These are phyloP conservation scores for Dipteronia dyeriana DNA, from an alignment of 345 rosid species.

Conservation along the genomic window DNA sequence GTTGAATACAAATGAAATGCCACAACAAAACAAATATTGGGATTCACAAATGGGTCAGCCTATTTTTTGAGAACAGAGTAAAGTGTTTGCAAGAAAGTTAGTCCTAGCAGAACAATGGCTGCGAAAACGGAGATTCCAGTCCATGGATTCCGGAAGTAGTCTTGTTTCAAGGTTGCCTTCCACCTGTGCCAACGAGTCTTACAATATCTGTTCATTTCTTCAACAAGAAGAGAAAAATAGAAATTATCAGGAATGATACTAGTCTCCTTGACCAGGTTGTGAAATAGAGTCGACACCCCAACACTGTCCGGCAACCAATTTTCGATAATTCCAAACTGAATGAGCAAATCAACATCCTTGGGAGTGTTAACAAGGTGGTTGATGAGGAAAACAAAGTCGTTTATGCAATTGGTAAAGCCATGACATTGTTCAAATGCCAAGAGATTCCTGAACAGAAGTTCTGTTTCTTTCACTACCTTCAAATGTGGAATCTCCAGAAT, in stretches of 20 bases:
- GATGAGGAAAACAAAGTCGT: conserved; percentile 10
- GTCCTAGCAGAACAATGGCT: conserved; percentile 21
- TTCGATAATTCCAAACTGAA: background rate
- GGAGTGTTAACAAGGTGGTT: background rate
- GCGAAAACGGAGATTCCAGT: conserved; percentile 24
- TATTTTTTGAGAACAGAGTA: background rate
- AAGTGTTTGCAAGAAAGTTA: conserved; percentile 24
- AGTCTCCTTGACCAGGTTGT: conserved; percentile 6
- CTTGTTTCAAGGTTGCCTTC: conserved; percentile 17
- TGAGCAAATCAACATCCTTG: conserved; percentile 3
- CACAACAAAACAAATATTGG: too few relatives aligned
- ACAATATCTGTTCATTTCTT: conserved; percentile 8
- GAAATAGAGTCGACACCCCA: conserved; percentile 9
- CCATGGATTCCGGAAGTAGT: conserved; percentile 34
- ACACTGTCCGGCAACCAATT: background rate
- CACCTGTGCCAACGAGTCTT: conserved; percentile 14
- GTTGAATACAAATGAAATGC: too few relatives aligned
- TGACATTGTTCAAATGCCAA: background rate
- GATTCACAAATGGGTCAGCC: too few relatives aligned
- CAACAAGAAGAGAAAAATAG: background rate
- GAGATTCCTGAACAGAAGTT: conserved; percentile 5
- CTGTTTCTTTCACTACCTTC: background rate
- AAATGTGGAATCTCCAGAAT: background rate
- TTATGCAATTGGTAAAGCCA: background rate
- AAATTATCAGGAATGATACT: background rate